phyloP scores from a whole-genome alignment of 2,329 filamentous ascomycete genomes.

The Clathrospora elynae region DNA sequence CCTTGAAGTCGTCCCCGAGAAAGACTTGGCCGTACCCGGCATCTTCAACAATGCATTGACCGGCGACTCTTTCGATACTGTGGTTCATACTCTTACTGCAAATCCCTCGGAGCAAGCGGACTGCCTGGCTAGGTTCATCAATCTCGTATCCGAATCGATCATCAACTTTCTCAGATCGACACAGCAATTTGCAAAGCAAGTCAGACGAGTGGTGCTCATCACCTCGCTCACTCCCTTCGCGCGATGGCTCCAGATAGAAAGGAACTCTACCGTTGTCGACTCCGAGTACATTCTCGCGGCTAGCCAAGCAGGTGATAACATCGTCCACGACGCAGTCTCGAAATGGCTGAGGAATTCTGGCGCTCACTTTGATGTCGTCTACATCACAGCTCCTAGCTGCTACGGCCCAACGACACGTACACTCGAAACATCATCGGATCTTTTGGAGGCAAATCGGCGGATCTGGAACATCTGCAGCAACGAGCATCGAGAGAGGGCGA shows the following conservation, averaged over 20 bases:
- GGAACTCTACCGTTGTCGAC: slow-evolving; percentile 23
- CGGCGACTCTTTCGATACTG: slow-evolving; percentile 31
- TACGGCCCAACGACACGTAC: slow-evolving; percentile 32
- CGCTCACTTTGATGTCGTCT: slow-evolving; percentile 32
- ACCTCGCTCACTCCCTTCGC: slow-evolving; percentile 34
- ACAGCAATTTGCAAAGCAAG: slow-evolving; percentile 18
- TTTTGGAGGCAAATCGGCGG: slow-evolving; percentile 33
- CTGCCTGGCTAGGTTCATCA: slow-evolving; percentile 34
- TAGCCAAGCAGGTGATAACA: slow-evolving; percentile 34
- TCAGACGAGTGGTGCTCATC: slow-evolving; percentile 32
- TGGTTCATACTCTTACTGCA: slow-evolving; percentile 31
- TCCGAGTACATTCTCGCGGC: slow-evolving; percentile 34
- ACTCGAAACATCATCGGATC: slow-evolving; percentile 30
- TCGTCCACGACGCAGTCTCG: slow-evolving; percentile 28
- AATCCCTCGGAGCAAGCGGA: slow-evolving; percentile 32
- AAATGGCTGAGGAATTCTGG: slow-evolving; percentile 26
- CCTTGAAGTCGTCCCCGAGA: slow-evolving; percentile 29
- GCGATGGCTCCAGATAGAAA: slow-evolving; percentile 29
- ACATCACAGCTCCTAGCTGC: slow-evolving; percentile 31
- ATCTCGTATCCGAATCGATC: slow-evolving; percentile 27
- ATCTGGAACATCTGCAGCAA: slow-evolving; percentile 38
- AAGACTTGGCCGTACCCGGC: slow-evolving; percentile 19
- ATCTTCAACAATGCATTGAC: slow-evolving; percentile 28
- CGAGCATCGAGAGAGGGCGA: slow-evolving; percentile 17
- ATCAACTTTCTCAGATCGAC: slow-evolving; percentile 29